phyloP scores from a whole-genome alignment of 2,329 filamentous ascomycete species.

The Penicillium sp. region DNA sequence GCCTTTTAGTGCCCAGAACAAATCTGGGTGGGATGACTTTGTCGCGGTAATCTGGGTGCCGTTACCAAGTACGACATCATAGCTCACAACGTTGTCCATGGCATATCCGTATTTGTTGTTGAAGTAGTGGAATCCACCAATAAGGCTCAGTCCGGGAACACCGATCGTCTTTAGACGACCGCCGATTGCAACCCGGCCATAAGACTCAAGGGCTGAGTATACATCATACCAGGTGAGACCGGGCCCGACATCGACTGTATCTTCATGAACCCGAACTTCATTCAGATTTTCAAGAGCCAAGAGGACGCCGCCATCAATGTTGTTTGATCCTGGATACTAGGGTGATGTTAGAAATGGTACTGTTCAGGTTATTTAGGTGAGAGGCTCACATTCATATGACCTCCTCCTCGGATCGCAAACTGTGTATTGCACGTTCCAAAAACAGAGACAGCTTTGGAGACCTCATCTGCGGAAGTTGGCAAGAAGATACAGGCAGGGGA shows the following conservation, averaged over 20 bases:
- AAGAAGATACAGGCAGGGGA: slow-evolving; percentile 37
- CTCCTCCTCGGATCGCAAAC: slow-evolving; percentile 62
- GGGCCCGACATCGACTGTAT: slow-evolving; percentile 31
- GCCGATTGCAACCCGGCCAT: slow-evolving; percentile 33
- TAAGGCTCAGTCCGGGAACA: slow-evolving; percentile 40
- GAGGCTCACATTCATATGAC: slow-evolving; percentile 46
- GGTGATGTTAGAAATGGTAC: neutral
- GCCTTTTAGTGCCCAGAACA: slow-evolving; percentile 44
- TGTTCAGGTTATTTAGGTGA: neutral
- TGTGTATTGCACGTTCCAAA: slow-evolving; percentile 36
- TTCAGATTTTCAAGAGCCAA: slow-evolving; percentile 31
- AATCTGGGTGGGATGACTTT: slow-evolving; percentile 26
- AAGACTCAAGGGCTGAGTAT: slow-evolving; percentile 29
- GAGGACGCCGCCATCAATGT: slow-evolving; percentile 37
- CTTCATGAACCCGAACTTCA: slow-evolving; percentile 22
- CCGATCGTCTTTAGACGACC: slow-evolving; percentile 41
- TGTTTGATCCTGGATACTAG: slow-evolving; percentile 34
- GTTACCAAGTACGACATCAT: slow-evolving; percentile 38
- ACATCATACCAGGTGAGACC: slow-evolving; percentile 37
- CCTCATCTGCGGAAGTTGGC: slow-evolving; percentile 27
- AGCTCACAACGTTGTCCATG: slow-evolving; percentile 38
- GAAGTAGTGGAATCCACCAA: slow-evolving; percentile 41
- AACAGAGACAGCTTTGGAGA: slow-evolving; percentile 29
- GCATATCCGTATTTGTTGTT: slow-evolving; percentile 38
- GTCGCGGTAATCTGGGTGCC: slow-evolving; percentile 33